Base-by-base conservation (phyloP, 73 alveolate species). In the Symbiodinium natans region DNA sequence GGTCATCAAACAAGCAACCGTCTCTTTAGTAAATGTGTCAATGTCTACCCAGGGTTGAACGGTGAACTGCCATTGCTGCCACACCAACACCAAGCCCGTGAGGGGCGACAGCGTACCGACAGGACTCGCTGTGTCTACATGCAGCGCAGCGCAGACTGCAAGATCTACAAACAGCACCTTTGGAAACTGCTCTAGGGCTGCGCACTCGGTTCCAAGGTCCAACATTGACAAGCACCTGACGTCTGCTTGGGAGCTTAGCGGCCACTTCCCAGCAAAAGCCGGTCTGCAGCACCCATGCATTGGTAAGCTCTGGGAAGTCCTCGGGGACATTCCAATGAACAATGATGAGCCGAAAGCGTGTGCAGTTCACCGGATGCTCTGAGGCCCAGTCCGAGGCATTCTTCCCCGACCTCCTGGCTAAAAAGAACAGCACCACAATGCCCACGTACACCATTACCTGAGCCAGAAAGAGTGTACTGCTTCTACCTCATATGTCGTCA, bases 251-350 rank as follows among this genome's bases (percentile, higher is more conserved):
- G 27, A 13, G 77, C 97, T 38, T 6, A n/a, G 97, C 25, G 25
- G 40, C 97, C 87, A 90, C 80, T 68, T 90, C 97, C 97, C 97
- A 90, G 52, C 97, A 90, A 34, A 90, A 90, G 88, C 97, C 97
- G 23, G 97, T 90, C 88, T 90, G 97, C 80, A 90, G 54, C 17
- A 90, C 97, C 74, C 77, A 90, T 19, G 97, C 97, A 38, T 90
- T 90, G 97, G 59, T 39, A 23, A 90, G 88, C 80, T 90, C 97
- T 0, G 89, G 48, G 80, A 90, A 90, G 31, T 90, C 97, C 97
- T 90, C 17, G 10, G 10, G n/a, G n/a, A n/a, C n/a, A n/a, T n/a
- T n/a, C n/a, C n/a, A n/a, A n/a, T n/a, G n/a, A n/a, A n/a, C n/a
- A n/a, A n/a, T n/a, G n/a, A n/a, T n/a, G n/a, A n/a, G n/a, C n/a